These are phyloP conservation scores for Prunus davidiana DNA, from an alignment of 306 rosid species.

Conservation along the genomic window DNA sequence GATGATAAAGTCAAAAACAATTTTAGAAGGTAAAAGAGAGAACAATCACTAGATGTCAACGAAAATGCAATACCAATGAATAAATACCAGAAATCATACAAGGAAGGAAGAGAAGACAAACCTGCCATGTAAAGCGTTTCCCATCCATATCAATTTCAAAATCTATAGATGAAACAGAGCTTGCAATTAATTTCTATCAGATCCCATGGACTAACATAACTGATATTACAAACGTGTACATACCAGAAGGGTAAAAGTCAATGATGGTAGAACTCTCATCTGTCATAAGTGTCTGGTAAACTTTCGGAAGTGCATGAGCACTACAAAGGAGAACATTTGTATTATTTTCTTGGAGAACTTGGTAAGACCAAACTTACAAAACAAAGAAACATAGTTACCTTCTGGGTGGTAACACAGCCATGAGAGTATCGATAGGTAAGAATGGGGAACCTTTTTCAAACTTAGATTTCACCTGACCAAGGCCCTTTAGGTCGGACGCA, in stretches of 20 bases:
- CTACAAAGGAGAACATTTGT: slow-evolving; percentile 17
- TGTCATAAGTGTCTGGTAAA: slow-evolving; percentile 29
- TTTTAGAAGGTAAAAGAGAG: neutral
- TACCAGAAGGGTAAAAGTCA: slow-evolving; percentile 55
- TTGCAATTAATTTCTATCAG: neutral
- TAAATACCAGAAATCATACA: too few relatives aligned
- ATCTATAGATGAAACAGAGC: slow-evolving; percentile 22
- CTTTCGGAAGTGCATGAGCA: slow-evolving; percentile 48
- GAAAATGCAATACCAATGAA: neutral
- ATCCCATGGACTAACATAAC: neutral
- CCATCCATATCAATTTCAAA: slow-evolving; percentile 53
- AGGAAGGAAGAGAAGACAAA: neutral
- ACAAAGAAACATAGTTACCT: slow-evolving; percentile 28
- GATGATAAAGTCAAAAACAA: neutral
- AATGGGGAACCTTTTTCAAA: slow-evolving; percentile 48
- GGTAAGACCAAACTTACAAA: too few relatives aligned
- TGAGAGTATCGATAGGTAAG: slow-evolving; percentile 54
- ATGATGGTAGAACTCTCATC: slow-evolving; percentile 33
- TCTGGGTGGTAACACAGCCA: slow-evolving; percentile 45
- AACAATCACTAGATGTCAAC: neutral
- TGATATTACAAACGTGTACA: neutral
- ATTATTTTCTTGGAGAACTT: neutral
- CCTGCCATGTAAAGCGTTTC: slow-evolving; percentile 56
- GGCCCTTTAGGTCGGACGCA: slow-evolving; percentile 55
- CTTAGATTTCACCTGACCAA: slow-evolving; percentile 32